Percentiles rank a stretch among this genome's conserved stretches.
Conservation (phyloP, 495 filamentous ascomycete species). For the Extremus antarcticus region DNA sequence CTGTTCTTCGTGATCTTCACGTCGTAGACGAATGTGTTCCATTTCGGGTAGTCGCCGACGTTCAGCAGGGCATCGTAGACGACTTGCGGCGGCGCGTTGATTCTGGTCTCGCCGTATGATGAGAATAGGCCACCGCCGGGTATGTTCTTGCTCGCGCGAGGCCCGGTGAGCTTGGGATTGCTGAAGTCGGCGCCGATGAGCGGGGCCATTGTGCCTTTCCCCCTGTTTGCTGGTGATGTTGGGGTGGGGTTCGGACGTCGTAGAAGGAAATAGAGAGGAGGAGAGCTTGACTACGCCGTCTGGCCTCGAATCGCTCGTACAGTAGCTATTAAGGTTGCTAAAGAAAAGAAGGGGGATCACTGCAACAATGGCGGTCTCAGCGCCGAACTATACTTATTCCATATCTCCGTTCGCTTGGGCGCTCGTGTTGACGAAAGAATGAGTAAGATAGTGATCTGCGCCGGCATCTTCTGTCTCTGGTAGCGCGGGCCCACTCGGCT, state of each 20-base stretch:
- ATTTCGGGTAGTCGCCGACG: constrained; percentile 8
- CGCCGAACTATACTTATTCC: background rate
- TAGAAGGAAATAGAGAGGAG: background rate
- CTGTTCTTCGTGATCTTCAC: constrained; percentile 10
- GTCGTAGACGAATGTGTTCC: constrained; percentile 18
- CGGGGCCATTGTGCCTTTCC: background rate
- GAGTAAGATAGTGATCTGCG: background rate
- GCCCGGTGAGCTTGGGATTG: constrained; percentile 9
- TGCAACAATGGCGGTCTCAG: background rate
- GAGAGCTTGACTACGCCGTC: background rate
- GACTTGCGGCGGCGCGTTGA: constrained; percentile 11
- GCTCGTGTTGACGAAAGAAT: background rate
- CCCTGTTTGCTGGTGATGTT: background rate
- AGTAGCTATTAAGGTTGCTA: too few relatives aligned
- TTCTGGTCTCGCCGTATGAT: constrained; percentile 10
- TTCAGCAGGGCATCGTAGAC: constrained; percentile 16
- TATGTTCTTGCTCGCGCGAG: constrained; percentile 7
- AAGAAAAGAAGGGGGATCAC: too few relatives aligned
- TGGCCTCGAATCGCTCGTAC: too few relatives aligned
- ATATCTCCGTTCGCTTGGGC: too few relatives aligned
- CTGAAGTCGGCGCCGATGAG: constrained; percentile 12
- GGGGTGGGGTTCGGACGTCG: too few relatives aligned
- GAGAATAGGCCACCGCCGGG: constrained; percentile 17
- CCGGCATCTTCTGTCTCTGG: background rate
- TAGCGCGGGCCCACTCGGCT: background rate